Percentiles rank a stretch among this genome's conserved stretches.
These are phyloP conservation scores for Acidomyces sp. DNA, from an alignment of 495 filamentous ascomycete genomes.

Conservation along the genomic window DNA sequence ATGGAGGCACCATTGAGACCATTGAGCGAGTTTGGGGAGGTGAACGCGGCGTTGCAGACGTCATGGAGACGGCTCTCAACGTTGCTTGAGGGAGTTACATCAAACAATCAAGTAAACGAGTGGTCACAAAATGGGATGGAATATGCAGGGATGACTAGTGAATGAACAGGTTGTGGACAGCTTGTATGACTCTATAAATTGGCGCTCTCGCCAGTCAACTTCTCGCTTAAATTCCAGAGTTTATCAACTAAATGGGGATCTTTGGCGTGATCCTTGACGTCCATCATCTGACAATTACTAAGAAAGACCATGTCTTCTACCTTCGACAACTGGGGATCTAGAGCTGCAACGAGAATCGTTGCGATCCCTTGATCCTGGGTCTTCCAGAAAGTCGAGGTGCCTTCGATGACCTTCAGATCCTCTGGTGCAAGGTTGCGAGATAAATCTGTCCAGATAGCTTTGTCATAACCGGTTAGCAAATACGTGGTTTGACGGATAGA, in stretches of 20 bases:
- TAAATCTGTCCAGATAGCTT: slow-evolving; percentile 29
- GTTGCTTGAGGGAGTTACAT: no score
- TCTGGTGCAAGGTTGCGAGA: slow-evolving; percentile 5
- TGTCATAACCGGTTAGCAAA: no score
- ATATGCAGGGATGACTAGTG: no score
- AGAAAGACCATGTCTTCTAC: slow-evolving; percentile 18
- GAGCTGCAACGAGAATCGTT: slow-evolving; percentile 34
- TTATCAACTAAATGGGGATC: slow-evolving; percentile 33
- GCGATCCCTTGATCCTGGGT: slow-evolving; percentile 30
- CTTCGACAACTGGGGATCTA: slow-evolving; percentile 32
- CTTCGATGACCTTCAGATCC: slow-evolving; percentile 11
- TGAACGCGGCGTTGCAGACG: slow-evolving; percentile 6
- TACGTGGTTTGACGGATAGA: not conserved
- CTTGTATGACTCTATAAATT: slow-evolving; percentile 2
- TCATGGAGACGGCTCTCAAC: slow-evolving; percentile 7
- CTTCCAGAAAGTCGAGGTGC: slow-evolving; percentile 19
- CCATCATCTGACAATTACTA: slow-evolving; percentile 30
- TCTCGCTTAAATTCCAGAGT: slow-evolving; percentile 38
- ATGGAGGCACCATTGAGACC: slow-evolving; percentile 1
- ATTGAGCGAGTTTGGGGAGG: slow-evolving; percentile 10
- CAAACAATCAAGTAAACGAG: no score
- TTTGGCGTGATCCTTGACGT: slow-evolving; percentile 21
- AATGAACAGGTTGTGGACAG: no score
- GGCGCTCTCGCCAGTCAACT: slow-evolving; percentile 32
- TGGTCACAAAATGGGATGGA: no score